phyloP scores from a whole-genome alignment of 2,329 filamentous ascomycete genomes.

The Colletotrichum sp. region DNA sequence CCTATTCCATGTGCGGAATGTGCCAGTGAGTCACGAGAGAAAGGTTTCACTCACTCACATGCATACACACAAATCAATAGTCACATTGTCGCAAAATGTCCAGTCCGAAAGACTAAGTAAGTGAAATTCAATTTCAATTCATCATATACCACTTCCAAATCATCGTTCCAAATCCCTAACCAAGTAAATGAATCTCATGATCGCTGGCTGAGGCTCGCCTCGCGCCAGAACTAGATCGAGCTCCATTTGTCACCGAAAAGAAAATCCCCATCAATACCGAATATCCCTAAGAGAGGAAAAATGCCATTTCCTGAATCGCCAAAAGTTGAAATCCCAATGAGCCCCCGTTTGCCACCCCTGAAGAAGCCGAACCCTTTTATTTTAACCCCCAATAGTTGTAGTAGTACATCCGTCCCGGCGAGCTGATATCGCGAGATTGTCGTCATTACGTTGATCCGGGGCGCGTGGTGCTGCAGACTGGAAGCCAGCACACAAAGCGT shows the following conservation, averaged over 20 bases:
- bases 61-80: not conserved
- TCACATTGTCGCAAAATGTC: fast-evolving
- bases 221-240: not conserved
- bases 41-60: not conserved
- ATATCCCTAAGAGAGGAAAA: not conserved
- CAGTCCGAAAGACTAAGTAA: not conserved
- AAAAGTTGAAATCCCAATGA: not conserved
- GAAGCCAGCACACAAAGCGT: slow-evolving; percentile 2
- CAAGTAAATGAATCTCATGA: not conserved
- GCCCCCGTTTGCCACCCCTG: not conserved
- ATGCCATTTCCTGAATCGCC: not conserved
- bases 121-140: slow-evolving; percentile 7
- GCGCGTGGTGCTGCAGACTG: not conserved
- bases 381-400: not conserved
- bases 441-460: slow-evolving; percentile 15
- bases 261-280: not conserved
- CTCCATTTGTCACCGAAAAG: not conserved
- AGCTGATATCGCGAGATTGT: not conserved
- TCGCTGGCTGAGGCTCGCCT: not conserved
- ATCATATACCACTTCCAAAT: slow-evolving; percentile 5
- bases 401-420: slow-evolving; percentile 12
- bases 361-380: not conserved
- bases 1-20: not conserved
- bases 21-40: not conserved
- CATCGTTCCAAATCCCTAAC: not conserved